These are phyloP conservation scores for Coleophoma eucalyptorum DNA, from an alignment of 2,329 filamentous ascomycete genomes.

Conservation along the genomic window DNA sequence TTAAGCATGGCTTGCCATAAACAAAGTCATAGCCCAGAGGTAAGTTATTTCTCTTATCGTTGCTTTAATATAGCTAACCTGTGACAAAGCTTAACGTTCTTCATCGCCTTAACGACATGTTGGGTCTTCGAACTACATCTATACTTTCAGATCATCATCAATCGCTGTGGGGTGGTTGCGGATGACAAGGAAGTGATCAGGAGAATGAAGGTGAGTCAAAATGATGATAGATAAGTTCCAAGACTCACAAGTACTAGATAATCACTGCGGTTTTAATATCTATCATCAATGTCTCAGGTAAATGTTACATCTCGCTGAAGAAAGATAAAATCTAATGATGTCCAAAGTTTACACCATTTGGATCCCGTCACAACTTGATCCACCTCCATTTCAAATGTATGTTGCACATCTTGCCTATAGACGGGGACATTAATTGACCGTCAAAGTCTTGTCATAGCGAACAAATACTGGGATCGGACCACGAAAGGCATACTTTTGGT, in stretches of 20 bases:
- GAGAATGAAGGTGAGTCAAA: constrained; percentile 19
- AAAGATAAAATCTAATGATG: neutral
- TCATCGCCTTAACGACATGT: constrained; percentile 4
- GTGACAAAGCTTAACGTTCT: neutral
- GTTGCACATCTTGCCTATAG: neutral
- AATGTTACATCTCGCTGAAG: neutral
- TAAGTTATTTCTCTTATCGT: constrained; percentile 4
- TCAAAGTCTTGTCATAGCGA: constrained; percentile 2
- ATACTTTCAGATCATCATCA: constrained; percentile 50
- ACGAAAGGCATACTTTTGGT: constrained; percentile 46
- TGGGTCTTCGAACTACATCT: constrained; percentile 36
- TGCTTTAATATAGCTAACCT: no score
- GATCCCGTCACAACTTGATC: constrained; percentile 40
- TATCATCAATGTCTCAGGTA: constrained; percentile 39
- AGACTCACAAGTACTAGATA: neutral
- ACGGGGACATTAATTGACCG: neutral
- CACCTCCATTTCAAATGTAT: constrained; percentile 9
- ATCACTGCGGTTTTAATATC: constrained; percentile 31
- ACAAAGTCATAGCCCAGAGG: constrained; percentile 27
- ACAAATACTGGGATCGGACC: constrained; percentile 40
- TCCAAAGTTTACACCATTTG: constrained; percentile 43
- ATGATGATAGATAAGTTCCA: neutral
- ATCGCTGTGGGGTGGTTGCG: constrained; percentile 44
- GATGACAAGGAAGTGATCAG: constrained; percentile 6
- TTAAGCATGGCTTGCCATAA: constrained; percentile 32